These are phyloP conservation scores for Xerocomus brunneocitrinus DNA, from an alignment of 768 basidiomycete genomes.

Conservation along the genomic window DNA sequence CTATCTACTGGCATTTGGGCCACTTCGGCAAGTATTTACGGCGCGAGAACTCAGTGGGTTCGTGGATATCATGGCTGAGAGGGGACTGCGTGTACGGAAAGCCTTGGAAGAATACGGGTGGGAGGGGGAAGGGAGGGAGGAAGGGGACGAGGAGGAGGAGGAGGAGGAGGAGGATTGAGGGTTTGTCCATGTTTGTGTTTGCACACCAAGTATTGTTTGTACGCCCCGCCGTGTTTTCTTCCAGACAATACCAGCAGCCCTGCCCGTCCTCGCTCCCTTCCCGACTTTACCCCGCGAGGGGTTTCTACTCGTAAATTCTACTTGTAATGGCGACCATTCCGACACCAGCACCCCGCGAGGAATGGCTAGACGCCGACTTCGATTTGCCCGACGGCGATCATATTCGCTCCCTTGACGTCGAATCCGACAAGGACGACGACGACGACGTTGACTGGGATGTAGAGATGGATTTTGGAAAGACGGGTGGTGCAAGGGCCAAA, in stretches of 20 bases:
- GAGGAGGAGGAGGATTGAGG: constrained; percentile 48
- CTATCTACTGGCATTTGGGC: constrained; percentile 74
- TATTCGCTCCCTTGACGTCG: constrained; percentile 53
- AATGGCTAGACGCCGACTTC: constrained; percentile 87
- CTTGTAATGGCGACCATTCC: constrained; percentile 54
- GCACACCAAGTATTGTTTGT: constrained; percentile 20
- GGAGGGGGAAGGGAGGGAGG: constrained; percentile 15
- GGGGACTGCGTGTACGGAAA: constrained; percentile 58
- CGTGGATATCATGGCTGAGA: constrained; percentile 73
- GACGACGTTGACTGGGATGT: constrained; percentile 78
- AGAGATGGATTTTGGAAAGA: constrained; percentile 65
- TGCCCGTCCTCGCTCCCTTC: constrained; percentile 3
- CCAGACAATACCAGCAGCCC: constrained; percentile 10
- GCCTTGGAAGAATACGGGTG: constrained; percentile 49
- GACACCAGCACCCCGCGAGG: constrained; percentile 61
- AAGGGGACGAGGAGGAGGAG: constrained; percentile 53
- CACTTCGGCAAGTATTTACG: constrained; percentile 60
- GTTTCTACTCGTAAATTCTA: constrained; percentile 18
- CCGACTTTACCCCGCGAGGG: constrained; percentile 16
- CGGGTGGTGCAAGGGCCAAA: constrained; percentile 47
- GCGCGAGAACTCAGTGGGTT: constrained; percentile 54
- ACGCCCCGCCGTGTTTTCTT: constrained; percentile 41
- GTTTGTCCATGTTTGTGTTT: constrained; percentile 16
- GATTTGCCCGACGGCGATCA: constrained; percentile 74
- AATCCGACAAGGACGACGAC: constrained; percentile 62